Evolutionary conservation across 2,329 filamentous ascomycete genomes (phyloP).

Genomic region (Pseudopithomyces maydicus): DNA sequence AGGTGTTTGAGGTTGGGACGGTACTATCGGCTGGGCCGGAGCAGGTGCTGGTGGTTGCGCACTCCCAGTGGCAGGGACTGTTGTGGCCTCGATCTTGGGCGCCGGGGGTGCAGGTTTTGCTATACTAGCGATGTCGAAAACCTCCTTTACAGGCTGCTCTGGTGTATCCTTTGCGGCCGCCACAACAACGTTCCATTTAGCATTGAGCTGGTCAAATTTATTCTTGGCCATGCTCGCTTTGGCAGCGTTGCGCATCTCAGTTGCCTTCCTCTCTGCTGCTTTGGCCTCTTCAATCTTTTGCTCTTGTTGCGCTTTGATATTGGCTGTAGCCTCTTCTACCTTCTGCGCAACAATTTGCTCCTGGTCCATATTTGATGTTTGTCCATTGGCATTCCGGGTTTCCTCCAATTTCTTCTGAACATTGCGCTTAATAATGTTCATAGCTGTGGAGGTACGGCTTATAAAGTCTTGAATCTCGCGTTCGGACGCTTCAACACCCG

Average conservation of each 20-base stretch:
- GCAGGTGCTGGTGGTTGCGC: slow-evolving; percentile 2
- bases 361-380: slow-evolving; percentile 19
- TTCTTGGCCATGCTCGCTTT: slow-evolving; percentile 79
- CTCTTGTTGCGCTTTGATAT: slow-evolving; percentile 42
- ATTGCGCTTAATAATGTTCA: slow-evolving; percentile 40
- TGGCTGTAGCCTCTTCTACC: slow-evolving; percentile 19
- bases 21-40: slow-evolving; percentile 10
- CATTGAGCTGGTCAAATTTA: slow-evolving; percentile 65
- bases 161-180: slow-evolving; percentile 86
- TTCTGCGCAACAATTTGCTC: slow-evolving; percentile 16
- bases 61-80: not conserved
- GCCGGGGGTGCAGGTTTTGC: slow-evolving; percentile 54
- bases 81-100: slow-evolving; percentile 22
- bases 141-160: slow-evolving; percentile 79
- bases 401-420: slow-evolving; percentile 31
- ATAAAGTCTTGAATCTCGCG: slow-evolving; percentile 12
- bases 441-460: not conserved
- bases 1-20: slow-evolving; percentile 18
- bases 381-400: not conserved
- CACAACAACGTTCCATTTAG: slow-evolving; percentile 79
- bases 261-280: slow-evolving; percentile 41
- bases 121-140: slow-evolving; percentile 80
- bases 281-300: slow-evolving; percentile 37
- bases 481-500: slow-evolving; percentile 5
- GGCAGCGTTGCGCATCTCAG: slow-evolving; percentile 63